Conservation (phyloP, 306 rosid genomes). For the Citrullus colocynthis region DNA sequence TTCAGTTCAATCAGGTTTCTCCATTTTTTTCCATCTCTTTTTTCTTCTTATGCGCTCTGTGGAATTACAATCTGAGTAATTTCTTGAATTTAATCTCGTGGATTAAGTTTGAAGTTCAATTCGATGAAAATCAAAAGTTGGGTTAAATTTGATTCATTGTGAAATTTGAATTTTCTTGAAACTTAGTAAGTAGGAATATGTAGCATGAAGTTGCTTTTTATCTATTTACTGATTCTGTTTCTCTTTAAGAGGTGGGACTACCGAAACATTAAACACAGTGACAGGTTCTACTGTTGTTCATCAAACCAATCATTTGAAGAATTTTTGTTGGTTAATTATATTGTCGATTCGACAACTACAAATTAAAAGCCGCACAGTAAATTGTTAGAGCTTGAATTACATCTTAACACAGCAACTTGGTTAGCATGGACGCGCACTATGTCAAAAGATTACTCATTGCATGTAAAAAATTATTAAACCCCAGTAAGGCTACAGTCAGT, state of each 20-base stretch:
- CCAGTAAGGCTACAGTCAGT: not conserved
- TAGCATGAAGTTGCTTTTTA: not conserved
- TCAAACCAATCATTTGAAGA: not conserved
- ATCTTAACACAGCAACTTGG: too few species aligned
- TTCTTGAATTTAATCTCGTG: not conserved
- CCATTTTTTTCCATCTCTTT: not conserved
- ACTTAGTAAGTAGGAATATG: not conserved
- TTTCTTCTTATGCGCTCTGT: not conserved
- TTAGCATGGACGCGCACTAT: not conserved
- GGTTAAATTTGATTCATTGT: not conserved
- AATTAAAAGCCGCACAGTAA: not conserved
- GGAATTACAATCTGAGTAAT: not conserved
- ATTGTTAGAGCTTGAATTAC: not conserved
- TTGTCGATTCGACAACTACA: not conserved
- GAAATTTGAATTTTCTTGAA: not conserved
- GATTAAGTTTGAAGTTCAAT: not conserved
- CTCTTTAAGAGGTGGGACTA: not conserved
- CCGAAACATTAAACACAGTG: not conserved
- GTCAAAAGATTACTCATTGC: not conserved
- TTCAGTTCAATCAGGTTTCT: slow-evolving; percentile 72
- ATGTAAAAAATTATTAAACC: not conserved
- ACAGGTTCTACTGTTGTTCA: not conserved
- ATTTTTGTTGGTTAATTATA: not conserved
- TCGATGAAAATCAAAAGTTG: not conserved
- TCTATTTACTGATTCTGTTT: not conserved